A percentile compares a stretch with the other conserved stretches of the same genome.
These are phyloP conservation scores for Penicillium griseofulvum DNA, from an alignment of 2,329 filamentous ascomycete species.

Conservation along the genomic window DNA sequence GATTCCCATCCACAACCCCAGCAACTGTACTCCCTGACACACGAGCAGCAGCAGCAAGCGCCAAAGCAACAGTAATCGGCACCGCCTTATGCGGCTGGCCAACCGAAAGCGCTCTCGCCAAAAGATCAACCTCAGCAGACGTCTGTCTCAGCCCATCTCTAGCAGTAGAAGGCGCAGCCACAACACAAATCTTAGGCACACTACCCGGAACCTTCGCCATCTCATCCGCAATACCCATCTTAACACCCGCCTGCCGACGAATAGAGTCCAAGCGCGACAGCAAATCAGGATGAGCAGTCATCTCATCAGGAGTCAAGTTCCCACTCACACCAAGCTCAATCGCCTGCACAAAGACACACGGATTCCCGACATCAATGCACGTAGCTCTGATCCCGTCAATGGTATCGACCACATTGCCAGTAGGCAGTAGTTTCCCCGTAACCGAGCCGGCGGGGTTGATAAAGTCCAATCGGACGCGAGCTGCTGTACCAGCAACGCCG, in stretches of 20 bases:
- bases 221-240: constrained; percentile 58
- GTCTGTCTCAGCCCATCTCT: constrained; percentile 19
- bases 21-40: constrained; percentile 44
- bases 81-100: constrained; percentile 58
- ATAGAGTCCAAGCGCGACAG: constrained; percentile 55
- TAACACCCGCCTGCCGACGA: constrained; percentile 55
- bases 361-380: constrained; percentile 64
- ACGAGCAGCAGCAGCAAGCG: constrained; percentile 50
- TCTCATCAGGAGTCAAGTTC: constrained; percentile 52
- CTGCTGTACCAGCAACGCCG: constrained; percentile 59
- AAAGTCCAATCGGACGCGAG: constrained; percentile 61
- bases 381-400: constrained; percentile 54
- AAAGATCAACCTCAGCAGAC: constrained; percentile 41
- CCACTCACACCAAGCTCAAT: constrained; percentile 46
- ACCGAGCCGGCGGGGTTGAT: constrained; percentile 61
- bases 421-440: constrained; percentile 62
- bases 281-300: constrained; percentile 49
- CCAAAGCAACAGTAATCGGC: constrained; percentile 56
- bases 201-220: constrained; percentile 50
- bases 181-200: constrained; percentile 62
- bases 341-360: constrained; percentile 61
- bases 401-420: constrained; percentile 54
- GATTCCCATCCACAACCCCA: constrained; percentile 22
- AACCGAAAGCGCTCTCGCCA: constrained; percentile 54
- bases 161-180: constrained; percentile 36